These are phyloP conservation scores for Nicotiana benthamiana DNA, from an alignment of 257 asterid genomes.

Conservation along the genomic window DNA sequence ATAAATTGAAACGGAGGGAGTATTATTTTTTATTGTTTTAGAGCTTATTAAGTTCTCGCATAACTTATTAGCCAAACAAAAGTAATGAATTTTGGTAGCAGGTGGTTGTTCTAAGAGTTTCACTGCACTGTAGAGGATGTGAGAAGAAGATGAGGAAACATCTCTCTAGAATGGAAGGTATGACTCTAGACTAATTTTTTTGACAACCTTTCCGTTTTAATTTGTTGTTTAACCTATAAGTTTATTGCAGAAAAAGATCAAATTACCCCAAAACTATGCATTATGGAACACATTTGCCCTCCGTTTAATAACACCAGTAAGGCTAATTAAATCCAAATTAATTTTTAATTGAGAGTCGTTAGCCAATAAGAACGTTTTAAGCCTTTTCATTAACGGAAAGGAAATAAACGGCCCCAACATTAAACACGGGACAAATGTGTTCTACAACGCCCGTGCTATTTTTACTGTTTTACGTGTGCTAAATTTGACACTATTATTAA, in stretches of 20 bases:
- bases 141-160: conserved; percentile 82
- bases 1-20: too few relatives aligned
- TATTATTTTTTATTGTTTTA: too few relatives aligned
- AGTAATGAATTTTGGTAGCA: conserved; percentile 17
- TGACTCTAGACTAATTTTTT: neutral
- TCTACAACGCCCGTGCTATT: too few relatives aligned
- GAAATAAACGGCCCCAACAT: neutral
- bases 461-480: too few relatives aligned
- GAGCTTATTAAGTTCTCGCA: too few relatives aligned
- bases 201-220: neutral
- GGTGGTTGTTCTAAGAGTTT: conserved; percentile 82
- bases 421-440: neutral
- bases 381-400: neutral
- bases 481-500: too few relatives aligned
- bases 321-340: too few relatives aligned
- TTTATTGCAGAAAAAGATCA: neutral
- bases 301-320: neutral
- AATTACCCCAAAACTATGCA: neutral
- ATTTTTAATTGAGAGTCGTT: too few relatives aligned
- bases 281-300: neutral
- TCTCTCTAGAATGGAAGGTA: conserved; percentile 81
- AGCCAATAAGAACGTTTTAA: neutral
- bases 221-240: neutral
- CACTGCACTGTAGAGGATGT: conserved; percentile 88
- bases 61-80: too few relatives aligned